These are phyloP conservation scores for Aspergillus cejpii DNA, from an alignment of 2,329 filamentous ascomycete genomes.

Conservation along the genomic window DNA sequence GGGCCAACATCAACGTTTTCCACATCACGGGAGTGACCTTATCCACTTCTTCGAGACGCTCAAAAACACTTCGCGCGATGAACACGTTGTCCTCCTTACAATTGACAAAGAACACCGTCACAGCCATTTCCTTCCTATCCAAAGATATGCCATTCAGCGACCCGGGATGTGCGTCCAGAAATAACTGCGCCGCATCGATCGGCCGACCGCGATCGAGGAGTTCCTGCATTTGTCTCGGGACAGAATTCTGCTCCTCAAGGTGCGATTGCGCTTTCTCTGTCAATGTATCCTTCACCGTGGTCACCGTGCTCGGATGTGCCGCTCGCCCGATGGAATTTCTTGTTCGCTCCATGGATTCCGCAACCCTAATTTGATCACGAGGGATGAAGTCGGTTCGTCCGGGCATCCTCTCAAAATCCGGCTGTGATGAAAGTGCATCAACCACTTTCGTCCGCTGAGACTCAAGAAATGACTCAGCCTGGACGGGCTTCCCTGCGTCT, in stretches of 20 bases:
- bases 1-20: constrained; percentile 32
- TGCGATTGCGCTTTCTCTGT: background rate
- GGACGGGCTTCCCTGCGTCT: background rate
- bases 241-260: constrained; percentile 4
- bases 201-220: constrained; percentile 24
- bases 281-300: background rate
- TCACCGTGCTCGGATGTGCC: background rate
- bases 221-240: constrained; percentile 19
- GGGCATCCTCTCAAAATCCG: background rate
- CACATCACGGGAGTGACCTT: constrained; percentile 31
- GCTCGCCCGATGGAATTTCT: background rate
- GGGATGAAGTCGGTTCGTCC: constrained; percentile 2
- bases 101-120: constrained; percentile 31
- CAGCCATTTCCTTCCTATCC: constrained; percentile 26
- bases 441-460: background rate
- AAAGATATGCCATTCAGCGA: constrained; percentile 20
- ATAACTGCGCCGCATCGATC: constrained; percentile 35
- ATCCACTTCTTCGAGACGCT: constrained; percentile 29
- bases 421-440: background rate
- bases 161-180: constrained; percentile 24
- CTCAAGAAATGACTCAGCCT: constrained; percentile 5
- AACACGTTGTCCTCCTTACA: constrained; percentile 35
- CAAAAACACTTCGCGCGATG: constrained; percentile 34
- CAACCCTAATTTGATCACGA: constrained; percentile 1
- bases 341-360: constrained; percentile 1